phyloP scores from a whole-genome alignment of 768 basidiomycete genomes.

The Mycena maculata region DNA sequence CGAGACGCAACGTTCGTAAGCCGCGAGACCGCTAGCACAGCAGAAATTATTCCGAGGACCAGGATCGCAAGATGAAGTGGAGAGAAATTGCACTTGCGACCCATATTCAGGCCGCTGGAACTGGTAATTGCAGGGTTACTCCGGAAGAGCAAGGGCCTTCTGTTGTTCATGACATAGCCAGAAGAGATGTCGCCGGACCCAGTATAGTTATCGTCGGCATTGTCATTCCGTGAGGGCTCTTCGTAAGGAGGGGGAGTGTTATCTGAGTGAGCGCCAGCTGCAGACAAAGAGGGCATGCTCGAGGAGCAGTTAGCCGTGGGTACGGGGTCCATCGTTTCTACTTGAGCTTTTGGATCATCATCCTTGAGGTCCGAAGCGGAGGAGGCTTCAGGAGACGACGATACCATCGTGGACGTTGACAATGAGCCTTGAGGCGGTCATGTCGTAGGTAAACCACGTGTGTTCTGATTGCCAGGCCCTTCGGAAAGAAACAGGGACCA shows the following conservation, averaged over 20 bases:
- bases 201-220: constrained; percentile 15
- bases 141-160: constrained; percentile 3
- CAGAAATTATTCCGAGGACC: constrained; percentile 17
- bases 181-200: constrained; percentile 13
- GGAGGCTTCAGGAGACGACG: constrained; percentile 18
- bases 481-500: too few relatives aligned
- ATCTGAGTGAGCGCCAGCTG: constrained; percentile 16
- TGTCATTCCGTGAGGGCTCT: constrained; percentile 18
- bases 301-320: constrained; percentile 17
- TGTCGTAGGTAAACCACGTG: constrained; percentile 11
- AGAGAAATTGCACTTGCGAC: constrained; percentile 15
- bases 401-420: constrained; percentile 21
- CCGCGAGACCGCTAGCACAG: constrained; percentile 14
- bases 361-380: constrained; percentile 12
- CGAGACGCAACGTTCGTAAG: constrained; percentile 4
- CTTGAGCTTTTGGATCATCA: constrained; percentile 17
- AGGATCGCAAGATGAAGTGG: constrained; percentile 17
- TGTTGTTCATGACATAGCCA: constrained; percentile 10
- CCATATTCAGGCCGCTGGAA: constrained; percentile 13
- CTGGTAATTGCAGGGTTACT: constrained; percentile 10
- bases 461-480: too few relatives aligned
- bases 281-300: constrained; percentile 19
- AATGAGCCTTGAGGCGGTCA: constrained; percentile 16
- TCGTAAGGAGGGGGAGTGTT: constrained; percentile 22
- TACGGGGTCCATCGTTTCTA: constrained; percentile 12